These are phyloP conservation scores for Penicillium waksmanii DNA, from an alignment of 495 filamentous ascomycete genomes.

Conservation along the genomic window DNA sequence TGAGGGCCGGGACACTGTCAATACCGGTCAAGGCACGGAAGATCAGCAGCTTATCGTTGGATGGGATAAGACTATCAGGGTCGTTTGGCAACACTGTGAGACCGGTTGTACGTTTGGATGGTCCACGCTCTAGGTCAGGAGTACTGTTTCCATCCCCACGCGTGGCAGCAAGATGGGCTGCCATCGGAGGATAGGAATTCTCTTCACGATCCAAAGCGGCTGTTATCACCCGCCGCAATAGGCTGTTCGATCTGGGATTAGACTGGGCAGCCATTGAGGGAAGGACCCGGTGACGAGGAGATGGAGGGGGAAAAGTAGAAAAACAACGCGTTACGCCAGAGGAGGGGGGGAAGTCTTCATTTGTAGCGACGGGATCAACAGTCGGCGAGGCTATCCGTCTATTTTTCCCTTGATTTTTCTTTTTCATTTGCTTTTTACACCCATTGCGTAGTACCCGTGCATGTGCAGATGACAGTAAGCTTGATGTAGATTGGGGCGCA, in stretches of 20 bases:
- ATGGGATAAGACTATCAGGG: constrained; percentile 37
- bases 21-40: constrained; percentile 53
- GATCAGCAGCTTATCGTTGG: constrained; percentile 50
- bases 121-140: constrained; percentile 13
- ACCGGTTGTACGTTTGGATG: constrained; percentile 15
- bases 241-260: constrained; percentile 10
- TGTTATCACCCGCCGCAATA: constrained; percentile 22
- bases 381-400: constrained; percentile 5
- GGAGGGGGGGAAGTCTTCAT: constrained; percentile 10
- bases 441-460: neutral
- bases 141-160: constrained; percentile 1
- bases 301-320: neutral
- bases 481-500: constrained; percentile 9
- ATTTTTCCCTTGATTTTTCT: constrained; percentile 3
- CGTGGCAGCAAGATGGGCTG: constrained; percentile 20
- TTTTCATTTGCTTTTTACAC: neutral
- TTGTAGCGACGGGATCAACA: constrained; percentile 23
- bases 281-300: neutral
- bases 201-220: constrained; percentile 27
- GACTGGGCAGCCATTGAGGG: constrained; percentile 14
- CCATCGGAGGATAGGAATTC: constrained; percentile 24
- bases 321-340: neutral
- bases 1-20: constrained; percentile 45
- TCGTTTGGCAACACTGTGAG: constrained; percentile 27
- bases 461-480: constrained; percentile 18